Evolutionary conservation across 2,329 filamentous ascomycete species (phyloP).

Genomic region (Epichloe bromicola): DNA sequence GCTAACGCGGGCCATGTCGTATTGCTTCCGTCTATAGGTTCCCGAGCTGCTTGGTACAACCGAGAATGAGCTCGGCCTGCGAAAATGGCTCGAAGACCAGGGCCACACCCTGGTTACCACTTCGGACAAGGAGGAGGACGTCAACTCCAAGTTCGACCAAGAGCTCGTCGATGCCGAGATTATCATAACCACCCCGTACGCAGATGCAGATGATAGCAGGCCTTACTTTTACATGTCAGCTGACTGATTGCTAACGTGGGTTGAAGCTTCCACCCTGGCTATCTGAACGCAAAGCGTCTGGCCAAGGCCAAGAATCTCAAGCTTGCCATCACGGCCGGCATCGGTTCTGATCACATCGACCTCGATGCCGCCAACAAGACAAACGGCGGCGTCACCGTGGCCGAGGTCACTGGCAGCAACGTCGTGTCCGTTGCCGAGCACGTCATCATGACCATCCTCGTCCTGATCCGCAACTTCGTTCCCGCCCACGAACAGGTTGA

Average conservation of each 20-base stretch:
- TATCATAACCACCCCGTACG: slow-evolving; percentile 96
- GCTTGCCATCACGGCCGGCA: slow-evolving; percentile 91
- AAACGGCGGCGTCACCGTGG: slow-evolving; percentile 93
- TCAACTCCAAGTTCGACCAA: slow-evolving; percentile 85
- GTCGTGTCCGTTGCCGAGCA: slow-evolving; percentile 98
- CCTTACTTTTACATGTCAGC: background rate
- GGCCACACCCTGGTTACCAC: slow-evolving; percentile 96
- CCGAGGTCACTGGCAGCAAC: slow-evolving; percentile 95
- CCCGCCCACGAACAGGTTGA: slow-evolving; percentile 91
- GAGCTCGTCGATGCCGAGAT: slow-evolving; percentile 94
- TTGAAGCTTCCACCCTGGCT: slow-evolving; percentile 86
- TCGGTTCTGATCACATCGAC: slow-evolving; percentile 97
- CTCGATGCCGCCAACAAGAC: slow-evolving; percentile 94
- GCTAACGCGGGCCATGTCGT: background rate
- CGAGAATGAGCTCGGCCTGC: slow-evolving; percentile 94
- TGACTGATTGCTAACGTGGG: background rate
- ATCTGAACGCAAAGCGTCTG: slow-evolving; percentile 90
- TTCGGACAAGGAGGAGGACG: slow-evolving; percentile 92
- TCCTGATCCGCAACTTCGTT: slow-evolving; percentile 94
- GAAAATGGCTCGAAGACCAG: slow-evolving; percentile 95
- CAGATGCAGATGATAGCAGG: background rate
- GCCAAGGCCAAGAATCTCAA: slow-evolving; percentile 99
- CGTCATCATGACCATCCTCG: slow-evolving; percentile 97
- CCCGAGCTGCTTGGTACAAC: slow-evolving; percentile 85
- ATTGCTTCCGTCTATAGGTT: slow-evolving; percentile 29